These are phyloP conservation scores for Trichosporon ovoides DNA, from an alignment of 1,284 basidiomycete genomes.

Conservation along the genomic window DNA sequence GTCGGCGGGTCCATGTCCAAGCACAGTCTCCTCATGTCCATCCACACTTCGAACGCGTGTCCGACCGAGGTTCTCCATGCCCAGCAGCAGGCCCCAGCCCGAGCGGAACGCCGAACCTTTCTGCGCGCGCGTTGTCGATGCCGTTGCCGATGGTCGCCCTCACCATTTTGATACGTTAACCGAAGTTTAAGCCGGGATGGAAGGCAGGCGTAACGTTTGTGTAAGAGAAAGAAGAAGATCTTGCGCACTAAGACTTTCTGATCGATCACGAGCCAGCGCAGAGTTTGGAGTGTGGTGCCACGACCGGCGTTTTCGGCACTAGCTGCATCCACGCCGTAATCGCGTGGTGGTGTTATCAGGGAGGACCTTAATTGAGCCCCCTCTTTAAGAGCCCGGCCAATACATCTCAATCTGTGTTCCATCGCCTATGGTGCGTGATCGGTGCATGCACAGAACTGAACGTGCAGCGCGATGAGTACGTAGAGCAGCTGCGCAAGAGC, in stretches of 20 bases:
- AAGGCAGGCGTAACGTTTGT: neutral
- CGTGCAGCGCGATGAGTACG: no score
- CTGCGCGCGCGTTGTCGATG: neutral
- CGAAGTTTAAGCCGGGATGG: constrained; percentile 3
- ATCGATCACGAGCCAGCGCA: neutral
- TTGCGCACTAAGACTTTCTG: neutral
- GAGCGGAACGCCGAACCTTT: neutral
- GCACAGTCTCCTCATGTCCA: neutral
- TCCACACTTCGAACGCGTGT: neutral
- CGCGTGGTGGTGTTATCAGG: no score
- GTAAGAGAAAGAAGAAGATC: neutral
- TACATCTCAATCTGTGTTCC: no score
- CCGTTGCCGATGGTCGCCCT: neutral
- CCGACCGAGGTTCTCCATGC: neutral
- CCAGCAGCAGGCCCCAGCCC: neutral
- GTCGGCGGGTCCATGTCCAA: neutral
- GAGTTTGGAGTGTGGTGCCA: neutral
- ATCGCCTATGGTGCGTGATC: no score
- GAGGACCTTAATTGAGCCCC: no score
- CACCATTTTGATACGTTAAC: constrained; percentile 7
- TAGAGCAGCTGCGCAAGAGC: neutral
- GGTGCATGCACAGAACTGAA: no score
- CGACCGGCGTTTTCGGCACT: neutral
- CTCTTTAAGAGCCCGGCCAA: no score
- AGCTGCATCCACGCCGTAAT: no score